A percentile compares a stretch with the other conserved stretches of the same genome.
Conservation (phyloP, 1,284 basidiomycete species). For the Malassezia furfur region DNA sequence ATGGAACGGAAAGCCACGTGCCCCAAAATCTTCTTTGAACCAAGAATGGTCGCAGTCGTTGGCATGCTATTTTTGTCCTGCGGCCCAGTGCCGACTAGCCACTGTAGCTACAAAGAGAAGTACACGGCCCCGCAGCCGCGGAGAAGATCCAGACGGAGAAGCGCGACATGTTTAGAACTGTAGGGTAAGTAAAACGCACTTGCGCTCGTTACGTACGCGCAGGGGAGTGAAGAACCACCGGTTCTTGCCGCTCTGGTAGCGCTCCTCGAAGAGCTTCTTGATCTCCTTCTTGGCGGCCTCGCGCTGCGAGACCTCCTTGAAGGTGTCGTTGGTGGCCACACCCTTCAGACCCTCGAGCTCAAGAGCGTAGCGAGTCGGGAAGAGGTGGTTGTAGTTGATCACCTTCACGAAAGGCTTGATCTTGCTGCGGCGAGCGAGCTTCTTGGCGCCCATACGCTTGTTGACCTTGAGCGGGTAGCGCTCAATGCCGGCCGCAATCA, state of each 20-base stretch:
- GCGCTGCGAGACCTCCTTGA: conserved; percentile 47
- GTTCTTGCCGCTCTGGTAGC: conserved; percentile 48
- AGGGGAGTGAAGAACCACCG: conserved; percentile 48
- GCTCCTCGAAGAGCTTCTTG: conserved; percentile 48
- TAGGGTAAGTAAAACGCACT: not conserved
- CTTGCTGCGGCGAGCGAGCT: conserved; percentile 47
- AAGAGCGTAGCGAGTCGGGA: conserved; percentile 48
- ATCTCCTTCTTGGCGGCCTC: conserved; percentile 47
- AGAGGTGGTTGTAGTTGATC: conserved; percentile 49
- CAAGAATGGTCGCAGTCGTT: conserved; percentile 7
- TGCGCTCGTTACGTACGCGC: conserved; percentile 29
- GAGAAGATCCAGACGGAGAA: not conserved
- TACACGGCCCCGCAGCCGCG: not conserved
- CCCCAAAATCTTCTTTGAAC: not conserved
- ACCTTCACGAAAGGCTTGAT: conserved; percentile 49
- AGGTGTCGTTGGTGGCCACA: conserved; percentile 41
- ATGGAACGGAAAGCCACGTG: conserved; percentile 6
- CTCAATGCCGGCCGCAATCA: conserved; percentile 47
- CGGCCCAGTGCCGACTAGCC: not conserved
- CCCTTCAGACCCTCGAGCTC: conserved; percentile 48
- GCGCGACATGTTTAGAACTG: conserved; percentile 17
- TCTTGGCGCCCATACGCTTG: conserved; percentile 48
- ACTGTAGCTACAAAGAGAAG: not conserved
- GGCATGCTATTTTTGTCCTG: conserved; percentile 19
- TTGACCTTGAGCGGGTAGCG: conserved; percentile 48